phyloP scores from a whole-genome alignment of 1,284 basidiomycete species.

The Naganishia cerealis region DNA sequence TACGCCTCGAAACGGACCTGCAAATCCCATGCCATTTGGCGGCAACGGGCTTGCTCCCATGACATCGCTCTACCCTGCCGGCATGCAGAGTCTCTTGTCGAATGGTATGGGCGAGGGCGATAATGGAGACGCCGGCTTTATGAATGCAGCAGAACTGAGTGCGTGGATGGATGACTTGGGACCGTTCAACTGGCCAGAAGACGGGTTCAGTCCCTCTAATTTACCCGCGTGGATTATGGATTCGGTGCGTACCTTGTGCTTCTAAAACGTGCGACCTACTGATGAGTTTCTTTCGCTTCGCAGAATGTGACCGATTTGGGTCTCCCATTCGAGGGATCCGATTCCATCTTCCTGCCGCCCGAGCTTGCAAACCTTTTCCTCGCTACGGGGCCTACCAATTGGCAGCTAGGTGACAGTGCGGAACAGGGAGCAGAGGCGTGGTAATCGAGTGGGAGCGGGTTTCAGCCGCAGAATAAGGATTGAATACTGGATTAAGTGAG shows the following conservation, averaged over 20 bases:
- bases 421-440: constrained; percentile 53
- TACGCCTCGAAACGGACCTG: constrained; percentile 50
- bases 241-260: constrained; percentile 52
- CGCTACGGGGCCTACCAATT: constrained; percentile 41
- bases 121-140: constrained; percentile 29
- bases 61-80: constrained; percentile 29
- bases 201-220: constrained; percentile 71
- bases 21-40: constrained; percentile 59
- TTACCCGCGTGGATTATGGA: constrained; percentile 80
- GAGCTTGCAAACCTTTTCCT: constrained; percentile 55
- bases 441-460: constrained; percentile 36
- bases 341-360: constrained; percentile 75
- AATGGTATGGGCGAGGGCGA: constrained; percentile 34
- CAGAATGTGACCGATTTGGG: constrained; percentile 83
- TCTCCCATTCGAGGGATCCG: constrained; percentile 80
- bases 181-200: constrained; percentile 56
- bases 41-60: constrained; percentile 56
- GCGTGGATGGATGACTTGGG: constrained; percentile 75
- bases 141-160: constrained; percentile 57
- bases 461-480: background rate
- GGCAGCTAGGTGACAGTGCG: constrained; percentile 48
- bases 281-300: constrained; percentile 14
- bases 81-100: constrained; percentile 45
- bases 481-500: too few species aligned
- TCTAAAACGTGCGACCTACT: background rate